Percentiles rank a stretch among this genome's conserved stretches.
Conservation (phyloP, 1,139 yeast species). For the Yamadazyma blattariae region DNA sequence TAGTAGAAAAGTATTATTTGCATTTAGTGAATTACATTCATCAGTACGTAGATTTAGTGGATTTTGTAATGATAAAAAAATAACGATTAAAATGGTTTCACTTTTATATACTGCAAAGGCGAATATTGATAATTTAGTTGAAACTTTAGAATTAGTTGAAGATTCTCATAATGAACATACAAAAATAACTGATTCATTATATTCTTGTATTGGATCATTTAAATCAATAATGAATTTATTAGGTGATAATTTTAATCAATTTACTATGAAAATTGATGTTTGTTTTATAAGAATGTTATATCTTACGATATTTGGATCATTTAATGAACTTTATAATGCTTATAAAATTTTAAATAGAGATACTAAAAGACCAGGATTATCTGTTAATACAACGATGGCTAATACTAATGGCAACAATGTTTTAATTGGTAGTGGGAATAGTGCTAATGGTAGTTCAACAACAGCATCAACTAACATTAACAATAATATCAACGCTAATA, state of each 20-base stretch:
- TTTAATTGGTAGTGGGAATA: neutral
- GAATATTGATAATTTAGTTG: constrained; percentile 58
- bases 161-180: constrained; percentile 37
- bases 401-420: neutral
- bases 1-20: constrained; percentile 54
- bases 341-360: constrained; percentile 46
- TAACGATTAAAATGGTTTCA: constrained; percentile 58
- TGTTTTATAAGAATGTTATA: constrained; percentile 72
- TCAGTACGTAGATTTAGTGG: constrained; percentile 65
- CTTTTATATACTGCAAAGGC: constrained; percentile 55
- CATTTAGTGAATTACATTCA: constrained; percentile 69
- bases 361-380: constrained; percentile 13
- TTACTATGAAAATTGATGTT: constrained; percentile 59
- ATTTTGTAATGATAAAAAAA: constrained; percentile 62
- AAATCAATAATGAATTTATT: constrained; percentile 49
- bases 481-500: no score
- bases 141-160: constrained; percentile 56
- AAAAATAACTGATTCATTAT: constrained; percentile 29
- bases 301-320: constrained; percentile 68
- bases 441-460: neutral
- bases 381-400: constrained; percentile 19
- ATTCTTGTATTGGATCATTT: constrained; percentile 42
- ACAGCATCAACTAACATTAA: no score
- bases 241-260: constrained; percentile 43
- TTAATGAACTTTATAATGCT: constrained; percentile 74